phyloP scores from a whole-genome alignment of 2,329 filamentous ascomycete genomes.

The Trichothecium roseum region DNA sequence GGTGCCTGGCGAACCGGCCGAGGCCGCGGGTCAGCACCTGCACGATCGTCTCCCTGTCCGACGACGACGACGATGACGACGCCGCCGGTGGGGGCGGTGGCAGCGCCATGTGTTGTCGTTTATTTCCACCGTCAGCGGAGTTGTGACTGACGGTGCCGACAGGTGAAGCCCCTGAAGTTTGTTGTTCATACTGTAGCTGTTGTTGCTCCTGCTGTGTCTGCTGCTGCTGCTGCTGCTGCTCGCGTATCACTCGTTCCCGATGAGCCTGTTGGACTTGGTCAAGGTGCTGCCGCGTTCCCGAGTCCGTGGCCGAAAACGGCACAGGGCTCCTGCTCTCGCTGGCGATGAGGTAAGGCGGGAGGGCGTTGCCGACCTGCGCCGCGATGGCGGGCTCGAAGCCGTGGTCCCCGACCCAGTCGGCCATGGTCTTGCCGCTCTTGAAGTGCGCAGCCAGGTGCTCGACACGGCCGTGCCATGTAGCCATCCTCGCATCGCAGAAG shows the following conservation, averaged over 20 bases:
- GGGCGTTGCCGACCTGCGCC: constrained; percentile 11
- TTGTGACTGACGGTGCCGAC: too few relatives aligned
- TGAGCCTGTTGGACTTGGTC: constrained; percentile 4
- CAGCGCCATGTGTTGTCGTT: too few relatives aligned
- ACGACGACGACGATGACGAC: not conserved
- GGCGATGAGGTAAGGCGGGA: constrained; percentile 16
- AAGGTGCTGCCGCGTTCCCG: constrained; percentile 11
- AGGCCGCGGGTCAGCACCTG: constrained; percentile 10
- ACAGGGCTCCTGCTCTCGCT: constrained; percentile 11
- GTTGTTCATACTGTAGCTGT: too few relatives aligned
- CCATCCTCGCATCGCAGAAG: constrained; percentile 14
- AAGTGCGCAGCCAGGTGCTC: constrained; percentile 19
- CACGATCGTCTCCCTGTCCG: constrained; percentile 5
- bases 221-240: too few relatives aligned
- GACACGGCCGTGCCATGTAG: constrained; percentile 14
- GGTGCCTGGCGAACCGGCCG: constrained; percentile 11
- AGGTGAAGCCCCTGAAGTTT: too few relatives aligned
- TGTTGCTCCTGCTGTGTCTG: too few relatives aligned
- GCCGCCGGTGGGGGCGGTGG: not conserved
- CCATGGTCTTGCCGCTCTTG: constrained; percentile 14
- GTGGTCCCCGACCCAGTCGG: constrained; percentile 16
- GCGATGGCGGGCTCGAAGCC: constrained; percentile 13
- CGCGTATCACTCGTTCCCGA: too few relatives aligned
- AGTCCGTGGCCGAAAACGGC: constrained; percentile 16
- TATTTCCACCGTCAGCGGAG: too few relatives aligned